phyloP scores from a whole-genome alignment of 768 basidiomycete genomes.

The Kwoniella pini region DNA sequence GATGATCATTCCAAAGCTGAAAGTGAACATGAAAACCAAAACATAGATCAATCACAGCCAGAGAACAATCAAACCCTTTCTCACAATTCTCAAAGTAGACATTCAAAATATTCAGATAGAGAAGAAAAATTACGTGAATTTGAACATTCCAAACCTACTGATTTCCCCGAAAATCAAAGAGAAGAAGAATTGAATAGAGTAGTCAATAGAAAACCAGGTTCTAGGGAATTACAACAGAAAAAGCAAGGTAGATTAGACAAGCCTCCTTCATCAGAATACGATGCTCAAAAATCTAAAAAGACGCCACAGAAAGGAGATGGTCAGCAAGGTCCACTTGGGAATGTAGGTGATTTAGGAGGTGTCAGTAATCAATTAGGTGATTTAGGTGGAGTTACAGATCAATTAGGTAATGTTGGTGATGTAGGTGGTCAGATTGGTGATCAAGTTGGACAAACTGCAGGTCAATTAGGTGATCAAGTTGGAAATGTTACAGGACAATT shows the following conservation, averaged over 20 bases:
- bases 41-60: background rate
- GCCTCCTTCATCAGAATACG: background rate
- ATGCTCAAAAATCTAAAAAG: background rate
- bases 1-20: background rate
- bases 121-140: conserved; percentile 1
- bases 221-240: conserved; percentile 2
- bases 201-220: conserved; percentile 8
- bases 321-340: background rate
- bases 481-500: conserved; percentile 6
- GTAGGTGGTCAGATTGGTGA: conserved; percentile 7
- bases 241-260: conserved; percentile 2
- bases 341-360: background rate
- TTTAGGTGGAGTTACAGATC: background rate
- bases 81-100: background rate
- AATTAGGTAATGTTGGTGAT: conserved; percentile 1
- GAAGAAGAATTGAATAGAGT: conserved; percentile 6
- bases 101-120: background rate
- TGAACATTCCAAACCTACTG: conserved; percentile 6
- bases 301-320: background rate
- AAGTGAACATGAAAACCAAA: background rate
- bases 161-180: conserved; percentile 10
- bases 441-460: conserved; percentile 1
- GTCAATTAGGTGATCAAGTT: conserved; percentile 6
- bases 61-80: background rate
- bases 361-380: background rate